Evolutionary conservation across 345 rosid genomes (phyloP).

Genomic region (Citropsis articulata): DNA sequence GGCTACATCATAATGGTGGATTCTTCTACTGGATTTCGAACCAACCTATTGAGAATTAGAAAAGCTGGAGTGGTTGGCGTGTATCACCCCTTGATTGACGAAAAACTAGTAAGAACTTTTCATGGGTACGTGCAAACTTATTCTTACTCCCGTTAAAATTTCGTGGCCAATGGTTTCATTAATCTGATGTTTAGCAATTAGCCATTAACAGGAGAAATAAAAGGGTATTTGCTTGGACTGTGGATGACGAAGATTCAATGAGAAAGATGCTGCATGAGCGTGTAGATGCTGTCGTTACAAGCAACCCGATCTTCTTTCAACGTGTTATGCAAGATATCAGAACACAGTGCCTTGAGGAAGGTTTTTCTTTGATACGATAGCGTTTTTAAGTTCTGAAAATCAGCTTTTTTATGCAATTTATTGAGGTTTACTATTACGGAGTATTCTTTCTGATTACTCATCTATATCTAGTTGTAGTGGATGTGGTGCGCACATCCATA

Average conservation of each 20-base stretch:
- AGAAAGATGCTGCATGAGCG: constrained; percentile 51
- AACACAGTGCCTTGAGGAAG: constrained; percentile 75
- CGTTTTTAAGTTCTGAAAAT: not conserved
- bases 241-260: constrained; percentile 77
- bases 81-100: constrained; percentile 72
- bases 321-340: constrained; percentile 62
- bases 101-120: constrained; percentile 46
- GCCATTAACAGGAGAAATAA: constrained; percentile 56
- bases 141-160: not conserved
- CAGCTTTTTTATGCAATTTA: not conserved
- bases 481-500: too few relatives aligned
- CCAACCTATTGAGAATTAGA: constrained; percentile 62
- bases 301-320: constrained; percentile 63
- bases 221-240: constrained; percentile 87
- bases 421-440: too few relatives aligned
- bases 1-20: constrained; percentile 92
- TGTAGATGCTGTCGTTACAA: constrained; percentile 79
- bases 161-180: too few relatives aligned
- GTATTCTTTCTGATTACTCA: too few relatives aligned
- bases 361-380: constrained; percentile 33
- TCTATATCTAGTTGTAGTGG: too few relatives aligned
- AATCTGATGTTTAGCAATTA: not conserved
- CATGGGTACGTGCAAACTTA: constrained; percentile 61
- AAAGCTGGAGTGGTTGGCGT: constrained; percentile 79
- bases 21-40: constrained; percentile 53